Evolutionary conservation across 768 basidiomycete species (phyloP), one percentile per base, ranked within the genome.

Genomic region (Cystobasidium tubakii): DNA sequence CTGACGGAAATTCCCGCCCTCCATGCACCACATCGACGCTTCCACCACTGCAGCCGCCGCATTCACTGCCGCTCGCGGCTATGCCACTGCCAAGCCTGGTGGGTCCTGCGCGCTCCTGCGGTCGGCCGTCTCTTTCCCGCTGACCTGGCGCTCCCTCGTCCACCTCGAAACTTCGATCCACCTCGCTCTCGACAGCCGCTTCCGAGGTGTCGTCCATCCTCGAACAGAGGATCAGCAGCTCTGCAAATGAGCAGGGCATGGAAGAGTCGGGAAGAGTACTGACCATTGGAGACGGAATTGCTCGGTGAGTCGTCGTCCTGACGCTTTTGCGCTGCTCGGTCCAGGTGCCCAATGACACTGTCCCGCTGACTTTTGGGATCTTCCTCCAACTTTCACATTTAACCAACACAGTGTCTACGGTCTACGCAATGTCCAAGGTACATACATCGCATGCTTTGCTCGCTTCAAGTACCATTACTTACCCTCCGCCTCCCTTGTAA

Each of bases 191-290:
- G n/a, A 63, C 78, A 95, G 96, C 93, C 82, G 96, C 95, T 78
- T 95, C 94, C 80, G 96, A 99, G 87, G 96, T 99, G 79, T 95
- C 96, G 55, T 93, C 93, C 79, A 97, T 99, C 85, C 88, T 99
- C 81, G 96, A 99, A 87, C 90, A 90, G 81, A 91, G 96, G 82
- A 99, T 99, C 82, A 87, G 94, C 77, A 96, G 95, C 82, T 86
- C 91, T n/a, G n/a, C n/a, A n/a, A n/a, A n/a, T n/a, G n/a, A n/a
- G n/a, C n/a, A n/a, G n/a, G n/a, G n/a, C n/a, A n/a, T n/a, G n/a
- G n/a, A n/a, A n/a, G 96, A 99, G 85, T 98, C 96, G 75, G 96
- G 96, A 81, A 93, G 95, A 81, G 96, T 99, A 77, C 84, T 99
- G 84, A 99, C 81, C 81, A 76, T 80, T 76, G 76, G 94, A 91